Base-by-base conservation (phyloP, 441 rosid species). In the Corymbia citriodora region DNA sequence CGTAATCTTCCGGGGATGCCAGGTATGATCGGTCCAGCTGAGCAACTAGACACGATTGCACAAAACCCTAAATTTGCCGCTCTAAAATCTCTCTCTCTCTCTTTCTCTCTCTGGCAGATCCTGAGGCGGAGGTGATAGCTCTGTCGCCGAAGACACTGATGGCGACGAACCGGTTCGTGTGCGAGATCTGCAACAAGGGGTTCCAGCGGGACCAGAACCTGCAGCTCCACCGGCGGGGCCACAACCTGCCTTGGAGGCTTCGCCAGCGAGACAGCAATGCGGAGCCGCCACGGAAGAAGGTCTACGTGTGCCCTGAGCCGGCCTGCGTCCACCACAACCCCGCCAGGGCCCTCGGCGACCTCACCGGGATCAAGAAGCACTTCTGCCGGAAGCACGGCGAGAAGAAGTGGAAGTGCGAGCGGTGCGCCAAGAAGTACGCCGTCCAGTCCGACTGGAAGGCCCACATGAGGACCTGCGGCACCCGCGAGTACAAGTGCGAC, bases 171-270 rank as follows among this genome's bases (percentile, higher is more conserved):
- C 91, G 97, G 18, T 96, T 96, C 90, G 94, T 96, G 59, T 96
- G 98, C 91, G 97, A 96, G 96, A 95, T 96, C 95, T 96, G 98
- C 89, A 94, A 90, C 93, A 95, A 96, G 91, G 97, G 98, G 19
- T 95, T 96, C 89, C 98, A 95, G 91, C 94, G 97, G 16, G 98
- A 96, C 91, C 98, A 96, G 92, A 95, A 96, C 92, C 94, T 95
- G 59, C 97, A 96, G 93, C 98, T 96, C 86, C 98, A 96, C 94
- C 96, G 98, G 10, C 94, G 98, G n/a, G 98, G 98, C 31, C 98
- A 96, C 87, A 96, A 94, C 94, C 93, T 96, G 87, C 98, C 98
- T 1, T 96, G 97, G 98, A 95, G 95, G 93, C 95, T 96, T 25
- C 94, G 93, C 89, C 98, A 95, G 91, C 91, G 97, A 89, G 92